A percentile compares a stretch with the other conserved stretches of the same genome.
Evolutionary conservation across 352 stramenopile genomes (phyloP).

Genomic region (Globisporangium polare): DNA sequence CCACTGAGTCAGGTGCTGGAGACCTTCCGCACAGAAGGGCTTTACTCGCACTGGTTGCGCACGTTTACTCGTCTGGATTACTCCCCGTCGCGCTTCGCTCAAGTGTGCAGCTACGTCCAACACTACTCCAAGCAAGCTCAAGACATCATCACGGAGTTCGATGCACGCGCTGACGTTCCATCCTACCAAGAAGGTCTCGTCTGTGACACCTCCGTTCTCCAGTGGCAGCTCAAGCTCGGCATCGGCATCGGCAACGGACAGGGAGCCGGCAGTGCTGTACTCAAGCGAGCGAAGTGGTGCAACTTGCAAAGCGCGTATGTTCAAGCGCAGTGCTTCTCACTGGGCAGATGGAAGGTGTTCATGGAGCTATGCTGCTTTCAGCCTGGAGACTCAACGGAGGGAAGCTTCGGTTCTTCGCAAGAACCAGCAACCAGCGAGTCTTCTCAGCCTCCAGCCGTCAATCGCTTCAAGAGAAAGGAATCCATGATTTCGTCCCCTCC

Average conservation of each 20-base stretch:
- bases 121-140: slow-evolving; percentile 16
- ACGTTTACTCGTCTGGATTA: slow-evolving; percentile 67
- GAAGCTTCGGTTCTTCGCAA: not conserved
- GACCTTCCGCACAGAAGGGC: slow-evolving; percentile 50
- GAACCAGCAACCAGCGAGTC: not conserved
- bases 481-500: slow-evolving; percentile 68
- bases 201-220: slow-evolving; percentile 20
- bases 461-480: slow-evolving; percentile 51
- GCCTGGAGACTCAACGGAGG: slow-evolving; percentile 5
- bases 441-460: slow-evolving; percentile 7
- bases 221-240: slow-evolving; percentile 19
- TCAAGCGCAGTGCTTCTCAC: slow-evolving; percentile 44
- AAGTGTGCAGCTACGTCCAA: slow-evolving; percentile 20
- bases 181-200: slow-evolving; percentile 20
- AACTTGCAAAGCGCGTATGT: slow-evolving; percentile 52
- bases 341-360: slow-evolving; percentile 63
- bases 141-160: slow-evolving; percentile 8
- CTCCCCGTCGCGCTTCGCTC: slow-evolving; percentile 20
- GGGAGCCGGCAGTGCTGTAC: slow-evolving; percentile 3
- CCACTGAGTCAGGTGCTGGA: slow-evolving; percentile 47
- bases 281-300: slow-evolving; percentile 47
- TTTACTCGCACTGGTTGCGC: slow-evolving; percentile 66
- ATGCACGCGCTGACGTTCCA: slow-evolving; percentile 17
- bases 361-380: slow-evolving; percentile 70
- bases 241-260: not conserved